Evolutionary conservation across 192 early-diverging fungal species (phyloP), one percentile per base, ranked within the genome.

Genomic region (Funneliformis geosporum): DNA sequence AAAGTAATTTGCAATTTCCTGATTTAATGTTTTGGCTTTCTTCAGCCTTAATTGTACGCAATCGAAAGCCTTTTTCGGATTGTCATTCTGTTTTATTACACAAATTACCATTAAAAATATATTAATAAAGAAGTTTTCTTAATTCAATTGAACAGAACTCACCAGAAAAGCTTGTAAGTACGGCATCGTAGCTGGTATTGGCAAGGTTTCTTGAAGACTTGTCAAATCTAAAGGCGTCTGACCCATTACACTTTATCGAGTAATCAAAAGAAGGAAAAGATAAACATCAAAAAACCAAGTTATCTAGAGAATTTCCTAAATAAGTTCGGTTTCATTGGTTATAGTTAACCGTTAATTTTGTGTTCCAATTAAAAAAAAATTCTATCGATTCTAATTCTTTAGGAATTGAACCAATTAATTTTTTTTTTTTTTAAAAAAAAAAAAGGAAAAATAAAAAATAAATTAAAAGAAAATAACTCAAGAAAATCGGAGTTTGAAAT

Each of bases 1-100:
- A 69, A 88, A 86, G 40, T 90, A 90, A 28, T 86, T 85, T 18
- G 87, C 89, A 27, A 90, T 46, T 46, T 90, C 87, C 10, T 86
- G 88, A 79, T 87, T 86, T 6, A 89, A 60, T 12, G 77, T 64
- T 55, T 85, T 80, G 59, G 82, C 84, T 55, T 82, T 82, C 76
- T 81, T 81, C 75, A 90, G 76, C 50, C 88, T 82, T n/a, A 78
- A 21, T 76, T 90, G 87, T 12, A 86, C 82, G n/a, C 78, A 78
- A 46, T 87, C 85, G 38, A 89, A 81, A 44, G 84, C 85, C 62
- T 88, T 81, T 76, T 87, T 87, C 8, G 89, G 89, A 40, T 82
- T 72, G 23, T 83, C 82, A 44, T 82, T 82, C 84, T 85, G 82
- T n/a, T 25, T 39, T 42, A n/a, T 14, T 4, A 61, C n/a, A 11